Base-by-base conservation (phyloP, 345 rosid species). In the Ceriops decandra region DNA sequence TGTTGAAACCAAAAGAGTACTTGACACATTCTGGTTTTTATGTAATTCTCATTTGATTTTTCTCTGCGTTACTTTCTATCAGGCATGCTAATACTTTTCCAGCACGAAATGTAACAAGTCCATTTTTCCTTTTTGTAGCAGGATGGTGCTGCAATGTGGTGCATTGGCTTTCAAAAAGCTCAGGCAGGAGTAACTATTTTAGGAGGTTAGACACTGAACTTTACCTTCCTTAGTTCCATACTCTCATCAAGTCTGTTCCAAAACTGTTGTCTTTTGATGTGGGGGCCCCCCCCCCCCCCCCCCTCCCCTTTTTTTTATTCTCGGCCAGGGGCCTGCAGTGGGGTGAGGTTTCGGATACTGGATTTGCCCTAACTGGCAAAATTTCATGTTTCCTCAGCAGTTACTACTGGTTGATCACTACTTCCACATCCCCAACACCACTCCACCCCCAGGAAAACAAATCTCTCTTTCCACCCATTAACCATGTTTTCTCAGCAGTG, bases 131-230 rank as follows among this genome's bases (percentile, higher is more conserved):
- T 52, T 46, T 57, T 59, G 46, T 52, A 36, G n/a, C 81, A 91
- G 96, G 88, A 81, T 46, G 90, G 87, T 72, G 71, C 85, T 68
- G 82, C 85, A 11, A 73, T 82, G 38, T 95, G 99, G 99, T 95
- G 98, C 85, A 83, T 95, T 5, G 99, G 98, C 66, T 85, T 95
- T 72, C 87, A 82, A 73, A 85, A 77, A 66, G 79, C 80, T 67
- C 85, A 77, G 66, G 88, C 87, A 67, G 84, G 75, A 32, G 70
- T 88, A 68, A 87, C 96, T 6, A 95, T 95, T 27, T 83, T 95
- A 76, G 99, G 99, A 90, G 99, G 99, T 95, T 49, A 66, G 85
- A 68, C 60, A 24, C 32, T 60, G 15, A 58, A 71, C 65, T 52
- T 42, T 16, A 4, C 21, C 69, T 33, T 33, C 9, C 36, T 33